Conservation (phyloP, 2,329 filamentous ascomycete species). For the Cadophora sp. region DNA sequence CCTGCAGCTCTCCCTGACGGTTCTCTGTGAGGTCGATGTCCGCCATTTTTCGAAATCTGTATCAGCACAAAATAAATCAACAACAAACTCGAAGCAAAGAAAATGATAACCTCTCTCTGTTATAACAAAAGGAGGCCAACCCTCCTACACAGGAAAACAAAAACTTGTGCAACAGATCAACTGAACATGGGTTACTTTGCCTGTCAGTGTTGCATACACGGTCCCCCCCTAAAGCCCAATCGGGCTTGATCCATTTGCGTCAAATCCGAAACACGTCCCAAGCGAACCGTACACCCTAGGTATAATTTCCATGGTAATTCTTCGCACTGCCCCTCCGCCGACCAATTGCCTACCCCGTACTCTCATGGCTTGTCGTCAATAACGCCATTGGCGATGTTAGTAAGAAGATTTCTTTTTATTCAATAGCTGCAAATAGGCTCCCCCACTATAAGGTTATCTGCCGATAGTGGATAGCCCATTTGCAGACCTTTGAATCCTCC, state of each 20-base stretch:
- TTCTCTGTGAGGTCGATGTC: conserved; percentile 12
- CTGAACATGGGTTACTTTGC: background rate
- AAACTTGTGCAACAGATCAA: background rate
- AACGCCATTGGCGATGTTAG: background rate
- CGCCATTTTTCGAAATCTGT: background rate
- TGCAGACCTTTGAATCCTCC: too few species aligned
- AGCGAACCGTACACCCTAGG: too few species aligned
- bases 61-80: background rate
- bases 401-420: too few species aligned
- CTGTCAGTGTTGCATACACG: background rate
- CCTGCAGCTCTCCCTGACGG: conserved; percentile 1
- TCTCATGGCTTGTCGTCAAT: background rate
- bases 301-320: too few species aligned
- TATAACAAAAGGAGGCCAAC: background rate
- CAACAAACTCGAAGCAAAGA: background rate
- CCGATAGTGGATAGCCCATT: too few species aligned
- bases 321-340: too few species aligned
- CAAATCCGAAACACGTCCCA: too few species aligned
- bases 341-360: too few species aligned
- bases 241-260: background rate
- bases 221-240: too few species aligned
- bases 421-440: too few species aligned
- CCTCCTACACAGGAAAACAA: background rate
- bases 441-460: too few species aligned
- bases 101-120: background rate